A percentile compares a stretch with the other conserved stretches of the same genome.
phyloP scores from a whole-genome alignment of 805 yeast species.

The Alloascoidea africana region DNA sequence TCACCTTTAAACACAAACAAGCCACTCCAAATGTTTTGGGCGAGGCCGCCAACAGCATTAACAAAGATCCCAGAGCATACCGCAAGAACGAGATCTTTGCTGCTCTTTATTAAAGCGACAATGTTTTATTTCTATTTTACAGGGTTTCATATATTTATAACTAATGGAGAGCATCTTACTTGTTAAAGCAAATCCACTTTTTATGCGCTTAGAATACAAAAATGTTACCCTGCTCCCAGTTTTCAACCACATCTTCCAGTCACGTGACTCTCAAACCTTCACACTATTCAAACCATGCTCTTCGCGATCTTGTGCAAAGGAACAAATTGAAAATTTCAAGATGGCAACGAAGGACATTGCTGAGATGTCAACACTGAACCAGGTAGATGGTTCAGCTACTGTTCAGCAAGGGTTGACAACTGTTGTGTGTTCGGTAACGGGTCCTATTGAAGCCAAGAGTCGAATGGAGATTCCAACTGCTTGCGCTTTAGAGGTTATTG shows the following conservation, averaged over 20 bases:
- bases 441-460: conserved; percentile 76
- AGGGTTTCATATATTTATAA: no score
- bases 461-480: conserved; percentile 75
- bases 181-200: no score
- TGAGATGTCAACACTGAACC: conserved; percentile 22
- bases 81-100: not conserved
- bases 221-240: no score
- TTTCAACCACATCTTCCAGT: no score
- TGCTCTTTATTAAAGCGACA: not conserved
- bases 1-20: conserved; percentile 80
- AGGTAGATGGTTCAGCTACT: conserved; percentile 74
- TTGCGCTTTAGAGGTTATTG: conserved; percentile 62
- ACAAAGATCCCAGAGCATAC: not conserved
- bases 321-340: no score
- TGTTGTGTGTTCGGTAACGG: conserved; percentile 67
- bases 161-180: no score
- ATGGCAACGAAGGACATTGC: not conserved
- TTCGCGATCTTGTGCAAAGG: no score
- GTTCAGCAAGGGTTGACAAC: conserved; percentile 34
- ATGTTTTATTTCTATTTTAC: no score
- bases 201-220: no score
- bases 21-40: no score
- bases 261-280: no score
- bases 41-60: not conserved
- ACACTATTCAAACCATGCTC: no score